Percentiles rank a stretch among this genome's conserved stretches.
These are phyloP conservation scores for Beta vulgaris DNA, from an alignment of 148 eudicot genomes.

Conservation along the genomic window DNA sequence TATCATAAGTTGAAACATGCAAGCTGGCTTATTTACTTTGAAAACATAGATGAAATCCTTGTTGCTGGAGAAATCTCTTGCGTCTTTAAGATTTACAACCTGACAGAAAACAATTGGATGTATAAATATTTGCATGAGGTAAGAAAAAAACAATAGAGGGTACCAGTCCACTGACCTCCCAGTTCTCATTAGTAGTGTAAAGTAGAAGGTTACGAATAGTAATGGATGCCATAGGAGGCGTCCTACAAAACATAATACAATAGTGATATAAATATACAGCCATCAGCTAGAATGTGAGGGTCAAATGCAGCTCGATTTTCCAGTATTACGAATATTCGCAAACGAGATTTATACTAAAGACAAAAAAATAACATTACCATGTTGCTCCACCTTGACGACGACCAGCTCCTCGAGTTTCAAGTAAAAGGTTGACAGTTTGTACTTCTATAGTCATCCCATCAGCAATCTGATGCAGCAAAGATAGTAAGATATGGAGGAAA, in stretches of 20 bases:
- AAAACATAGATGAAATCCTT: constrained; percentile 82
- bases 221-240: constrained; percentile 95
- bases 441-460: constrained; percentile 98
- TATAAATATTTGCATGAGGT: constrained; percentile 20
- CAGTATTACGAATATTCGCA: neutral
- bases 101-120: constrained; percentile 29
- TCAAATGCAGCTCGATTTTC: neutral
- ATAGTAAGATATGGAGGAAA: constrained; percentile 28
- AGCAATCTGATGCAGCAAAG: constrained; percentile 66
- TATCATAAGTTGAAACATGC: neutral
- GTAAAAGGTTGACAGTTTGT: constrained; percentile 73
- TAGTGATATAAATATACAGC: neutral
- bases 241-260: constrained; percentile 44
- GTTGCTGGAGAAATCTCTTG: constrained; percentile 79
- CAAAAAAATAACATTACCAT: constrained; percentile 39
- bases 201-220: constrained; percentile 82
- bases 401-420: constrained; percentile 94
- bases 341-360: constrained; percentile 1
- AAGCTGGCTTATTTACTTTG: constrained; percentile 51
- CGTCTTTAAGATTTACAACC: constrained; percentile 95
- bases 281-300: neutral
- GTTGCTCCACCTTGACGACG: constrained; percentile 70
- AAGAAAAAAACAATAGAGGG: constrained; percentile 7
- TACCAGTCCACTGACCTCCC: constrained; percentile 51
- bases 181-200: constrained; percentile 81